Base-by-base conservation (phyloP, 768 basidiomycete species). In the Lactifluus hygrophoroides region DNA sequence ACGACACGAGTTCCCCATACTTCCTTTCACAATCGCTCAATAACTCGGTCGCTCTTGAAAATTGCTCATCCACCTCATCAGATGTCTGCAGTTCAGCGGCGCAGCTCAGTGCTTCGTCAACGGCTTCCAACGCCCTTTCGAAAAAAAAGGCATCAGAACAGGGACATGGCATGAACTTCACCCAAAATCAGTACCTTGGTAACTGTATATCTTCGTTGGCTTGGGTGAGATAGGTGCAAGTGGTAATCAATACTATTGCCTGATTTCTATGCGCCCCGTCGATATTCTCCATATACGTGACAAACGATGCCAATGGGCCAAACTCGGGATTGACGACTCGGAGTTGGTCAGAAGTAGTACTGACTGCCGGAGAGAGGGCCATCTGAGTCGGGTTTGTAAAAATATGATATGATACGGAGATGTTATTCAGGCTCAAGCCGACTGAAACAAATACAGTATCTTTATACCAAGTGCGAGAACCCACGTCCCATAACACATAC, bases 181-280 rank as follows among this genome's bases (percentile, higher is more conserved):
- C 3, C 16, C 7, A 3, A 25, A 11, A 11, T 14, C 9, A 35
- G 38, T 44, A 58, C 57, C 0, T 14, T 58, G n/a, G 42, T 3
- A 59, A 47, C 9, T 43, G 2, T 5, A 10, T 13, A 46, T 46
- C 23, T 17, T 10, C 23, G 38, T 13, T 48, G n/a, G n/a, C 51
- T 13, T 25, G 37, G 10, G 48, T 30, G 30, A 58, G 54, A 9
- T 8, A 4, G 27, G 56, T 50, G 25, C 56, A 58, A 7, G 47
- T 38, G 7, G 49, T 45, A 14, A 51, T 30, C 16, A 58, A 14
- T n/a, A 52, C 57, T 21, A n/a, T 40, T 2, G 57, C 51, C n/a
- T 40, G 51, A 16, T 46, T 53, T 46, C 37, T n/a, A 21, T 58
- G 53, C 14, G 38, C 51, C 37, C 57, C 40, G 46, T 52, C 58